Percentiles rank a stretch among this genome's conserved stretches.
Conservation (phyloP, 441 rosid species). For the Brassica hybrid region DNA sequence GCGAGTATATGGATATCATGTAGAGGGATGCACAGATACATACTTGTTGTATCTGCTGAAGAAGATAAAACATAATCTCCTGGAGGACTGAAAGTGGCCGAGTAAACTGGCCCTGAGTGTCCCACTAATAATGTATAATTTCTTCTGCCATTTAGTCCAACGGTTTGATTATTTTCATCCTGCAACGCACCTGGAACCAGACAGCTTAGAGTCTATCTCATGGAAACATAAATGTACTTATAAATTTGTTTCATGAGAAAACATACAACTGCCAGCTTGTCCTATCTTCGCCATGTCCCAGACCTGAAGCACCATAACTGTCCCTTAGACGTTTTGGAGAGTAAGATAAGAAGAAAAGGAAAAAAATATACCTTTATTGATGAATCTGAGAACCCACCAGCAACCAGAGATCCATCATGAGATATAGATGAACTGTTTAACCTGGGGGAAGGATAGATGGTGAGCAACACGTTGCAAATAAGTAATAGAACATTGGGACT, state of each 20-base stretch:
- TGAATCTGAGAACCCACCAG: constrained; percentile 97
- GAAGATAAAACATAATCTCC: constrained; percentile 95
- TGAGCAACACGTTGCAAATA: constrained; percentile 24
- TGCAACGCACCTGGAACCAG: constrained; percentile 66
- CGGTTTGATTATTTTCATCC: constrained; percentile 69
- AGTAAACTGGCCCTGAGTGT: constrained; percentile 95
- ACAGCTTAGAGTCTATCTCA: constrained; percentile 12
- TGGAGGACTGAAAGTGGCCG: constrained; percentile 82
- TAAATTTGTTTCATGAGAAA: neutral
- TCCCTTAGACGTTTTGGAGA: constrained; percentile 39
- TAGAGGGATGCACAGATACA: constrained; percentile 18
- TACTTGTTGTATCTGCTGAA: constrained; percentile 91
- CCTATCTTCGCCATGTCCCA: constrained; percentile 99
- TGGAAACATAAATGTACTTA: no score
- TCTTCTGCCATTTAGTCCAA: constrained; percentile 59
- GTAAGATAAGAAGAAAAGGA: constrained; percentile 19
- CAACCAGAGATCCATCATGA: constrained; percentile 97
- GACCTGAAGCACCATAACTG: constrained; percentile 55
- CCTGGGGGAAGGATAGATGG: constrained; percentile 43
- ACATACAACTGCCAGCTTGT: constrained; percentile 66
- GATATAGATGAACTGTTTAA: constrained; percentile 88
- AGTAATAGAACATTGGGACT: neutral
- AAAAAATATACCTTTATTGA: constrained; percentile 68
- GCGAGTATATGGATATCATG: neutral
- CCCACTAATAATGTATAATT: constrained; percentile 79